Conservation (phyloP, 495 filamentous ascomycete species). For the Thermothielavioides terrestris region DNA sequence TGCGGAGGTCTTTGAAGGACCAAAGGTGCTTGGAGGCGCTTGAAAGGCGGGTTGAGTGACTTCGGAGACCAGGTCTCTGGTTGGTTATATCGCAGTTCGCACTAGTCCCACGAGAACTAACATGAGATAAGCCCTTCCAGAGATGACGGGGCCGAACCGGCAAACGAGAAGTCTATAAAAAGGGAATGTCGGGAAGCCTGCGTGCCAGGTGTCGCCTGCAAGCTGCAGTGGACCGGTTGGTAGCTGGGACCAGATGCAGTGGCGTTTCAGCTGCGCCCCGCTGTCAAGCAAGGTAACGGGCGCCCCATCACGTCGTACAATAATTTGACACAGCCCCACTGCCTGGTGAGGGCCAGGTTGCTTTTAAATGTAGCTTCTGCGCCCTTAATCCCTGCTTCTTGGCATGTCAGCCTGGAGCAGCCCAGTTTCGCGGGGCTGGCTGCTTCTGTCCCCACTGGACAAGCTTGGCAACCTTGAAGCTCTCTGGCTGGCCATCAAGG, state of each 20-base stretch:
- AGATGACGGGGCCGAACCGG: neutral
- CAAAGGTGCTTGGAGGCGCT: too few relatives aligned
- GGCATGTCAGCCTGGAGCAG: neutral
- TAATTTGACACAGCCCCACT: too few relatives aligned
- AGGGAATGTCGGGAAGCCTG: neutral
- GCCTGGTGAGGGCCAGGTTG: neutral
- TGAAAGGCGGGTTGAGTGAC: too few relatives aligned
- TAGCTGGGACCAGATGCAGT: too few relatives aligned
- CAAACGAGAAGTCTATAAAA: neutral
- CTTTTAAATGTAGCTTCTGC: too few relatives aligned
- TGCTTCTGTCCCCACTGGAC: neutral
- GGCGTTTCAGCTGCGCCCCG: constrained; percentile 5
- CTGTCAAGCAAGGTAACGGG: too few relatives aligned
- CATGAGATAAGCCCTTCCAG: too few relatives aligned
- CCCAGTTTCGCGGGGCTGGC: neutral
- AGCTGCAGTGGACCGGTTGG: too few relatives aligned
- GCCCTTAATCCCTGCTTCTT: neutral
- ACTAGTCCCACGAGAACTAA: too few relatives aligned
- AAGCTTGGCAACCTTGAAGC: neutral
- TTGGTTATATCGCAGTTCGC: neutral
- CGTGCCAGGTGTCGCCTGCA: neutral
- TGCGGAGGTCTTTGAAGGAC: too few relatives aligned
- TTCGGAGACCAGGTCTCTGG: constrained; percentile 4
- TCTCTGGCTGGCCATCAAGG: constrained; percentile 10
- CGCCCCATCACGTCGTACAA: too few relatives aligned